These are phyloP conservation scores for Cyanodermella asteris DNA, from an alignment of 2,329 filamentous ascomycete species.

Conservation along the genomic window DNA sequence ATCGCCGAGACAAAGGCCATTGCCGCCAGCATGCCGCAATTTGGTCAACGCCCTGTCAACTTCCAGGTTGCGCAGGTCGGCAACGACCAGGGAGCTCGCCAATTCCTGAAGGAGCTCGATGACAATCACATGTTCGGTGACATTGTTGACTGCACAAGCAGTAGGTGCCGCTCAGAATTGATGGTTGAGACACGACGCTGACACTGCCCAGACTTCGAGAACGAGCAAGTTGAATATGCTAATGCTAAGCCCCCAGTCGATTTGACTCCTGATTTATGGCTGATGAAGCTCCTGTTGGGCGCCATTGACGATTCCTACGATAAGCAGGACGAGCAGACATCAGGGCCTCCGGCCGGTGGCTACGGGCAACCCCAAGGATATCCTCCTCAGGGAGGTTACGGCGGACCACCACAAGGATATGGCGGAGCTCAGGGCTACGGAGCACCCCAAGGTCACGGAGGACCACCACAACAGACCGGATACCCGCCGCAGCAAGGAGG, in stretches of 20 bases:
- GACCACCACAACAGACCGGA: conserved; percentile 10
- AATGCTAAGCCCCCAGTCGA: conserved; percentile 38
- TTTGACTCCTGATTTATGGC: conserved; percentile 42
- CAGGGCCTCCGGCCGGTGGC: conserved; percentile 12
- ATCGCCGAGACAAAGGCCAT: conserved; percentile 33
- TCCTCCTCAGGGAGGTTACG: conserved; percentile 15
- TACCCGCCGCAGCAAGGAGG: conserved; percentile 9
- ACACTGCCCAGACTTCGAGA: conserved; percentile 44
- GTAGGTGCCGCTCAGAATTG: conserved; percentile 20
- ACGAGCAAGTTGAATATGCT: conserved; percentile 45
- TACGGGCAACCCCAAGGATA: conserved; percentile 11
- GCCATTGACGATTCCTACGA: conserved; percentile 45
- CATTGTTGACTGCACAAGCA: conserved; percentile 46
- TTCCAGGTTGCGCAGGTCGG: conserved; percentile 51
- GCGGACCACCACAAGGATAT: conserved; percentile 11
- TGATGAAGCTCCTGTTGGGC: conserved; percentile 45
- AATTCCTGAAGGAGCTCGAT: conserved; percentile 43
- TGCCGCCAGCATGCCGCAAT: conserved; percentile 24
- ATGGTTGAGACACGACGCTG: no score
- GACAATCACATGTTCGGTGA: conserved; percentile 37
- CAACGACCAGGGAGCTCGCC: conserved; percentile 40
- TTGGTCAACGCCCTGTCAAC: conserved; percentile 35
- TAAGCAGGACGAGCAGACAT: conserved; percentile 38
- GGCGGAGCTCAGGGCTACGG: conserved; percentile 11
- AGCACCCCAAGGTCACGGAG: conserved; percentile 5